Conservation (phyloP, 768 basidiomycete genomes). For the Phylloporus rhodoxanthus region DNA sequence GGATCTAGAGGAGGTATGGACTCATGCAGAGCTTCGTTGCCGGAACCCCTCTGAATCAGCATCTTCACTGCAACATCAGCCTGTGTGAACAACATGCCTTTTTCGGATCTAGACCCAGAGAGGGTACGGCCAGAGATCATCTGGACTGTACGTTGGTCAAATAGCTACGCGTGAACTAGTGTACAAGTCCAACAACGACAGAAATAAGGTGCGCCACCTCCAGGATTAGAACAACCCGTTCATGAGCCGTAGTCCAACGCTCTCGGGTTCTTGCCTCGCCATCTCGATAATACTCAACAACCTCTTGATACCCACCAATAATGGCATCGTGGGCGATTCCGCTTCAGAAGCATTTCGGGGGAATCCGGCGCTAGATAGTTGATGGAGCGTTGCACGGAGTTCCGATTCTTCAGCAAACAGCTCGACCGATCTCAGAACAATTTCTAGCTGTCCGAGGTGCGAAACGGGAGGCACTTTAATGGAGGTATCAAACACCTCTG, state of each 20-base stretch:
- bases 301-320: slow-evolving; percentile 92
- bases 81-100: slow-evolving; percentile 26
- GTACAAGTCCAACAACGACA: slow-evolving; percentile 1
- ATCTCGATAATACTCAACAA: slow-evolving; percentile 88
- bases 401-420: slow-evolving; percentile 60
- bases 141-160: neutral
- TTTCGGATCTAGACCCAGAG: slow-evolving; percentile 1
- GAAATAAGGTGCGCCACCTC: neutral
- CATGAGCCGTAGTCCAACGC: slow-evolving; percentile 65
- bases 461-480: slow-evolving; percentile 80
- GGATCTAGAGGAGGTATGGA: slow-evolving; percentile 1
- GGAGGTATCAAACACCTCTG: slow-evolving; percentile 86
- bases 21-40: neutral
- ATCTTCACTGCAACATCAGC: neutral
- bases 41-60: slow-evolving; percentile 11
- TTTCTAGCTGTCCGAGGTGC: slow-evolving; percentile 62
- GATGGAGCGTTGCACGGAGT: slow-evolving; percentile 50
- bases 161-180: neutral
- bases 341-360: slow-evolving; percentile 34
- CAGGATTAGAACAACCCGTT: slow-evolving; percentile 45
- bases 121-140: neutral
- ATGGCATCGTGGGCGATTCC: slow-evolving; percentile 39
- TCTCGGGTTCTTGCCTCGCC: slow-evolving; percentile 92
- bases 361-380: slow-evolving; percentile 74
- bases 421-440: slow-evolving; percentile 71